These are phyloP conservation scores for Cardamine chenopodiifolia DNA, from an alignment of 345 rosid genomes.

Conservation along the genomic window DNA sequence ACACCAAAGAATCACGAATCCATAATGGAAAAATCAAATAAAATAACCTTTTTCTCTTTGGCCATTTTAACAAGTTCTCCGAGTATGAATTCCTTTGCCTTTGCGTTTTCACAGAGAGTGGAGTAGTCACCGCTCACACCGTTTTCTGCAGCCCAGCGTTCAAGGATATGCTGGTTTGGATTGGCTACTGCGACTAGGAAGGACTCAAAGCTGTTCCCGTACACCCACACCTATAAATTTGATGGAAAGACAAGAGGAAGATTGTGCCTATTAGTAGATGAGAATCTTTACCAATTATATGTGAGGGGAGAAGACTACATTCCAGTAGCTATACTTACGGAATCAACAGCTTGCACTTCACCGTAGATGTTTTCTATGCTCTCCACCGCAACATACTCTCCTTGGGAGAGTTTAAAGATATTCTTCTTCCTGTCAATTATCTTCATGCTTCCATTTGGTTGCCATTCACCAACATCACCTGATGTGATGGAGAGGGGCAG, in stretches of 20 bases:
- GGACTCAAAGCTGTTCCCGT: constrained; percentile 87
- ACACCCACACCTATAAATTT: constrained; percentile 72
- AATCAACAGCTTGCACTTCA: constrained; percentile 63
- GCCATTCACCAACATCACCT: constrained; percentile 97
- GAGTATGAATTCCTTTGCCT: constrained; percentile 61
- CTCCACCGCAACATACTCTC: constrained; percentile 91
- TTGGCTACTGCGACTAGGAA: constrained; percentile 71
- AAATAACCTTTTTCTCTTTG: constrained; percentile 73
- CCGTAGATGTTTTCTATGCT: constrained; percentile 79
- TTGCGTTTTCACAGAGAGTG: constrained; percentile 62
- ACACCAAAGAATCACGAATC: not conserved
- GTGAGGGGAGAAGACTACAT: not conserved
- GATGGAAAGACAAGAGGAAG: constrained; percentile 16
- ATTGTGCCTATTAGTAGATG: not conserved
- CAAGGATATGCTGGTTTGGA: constrained; percentile 69
- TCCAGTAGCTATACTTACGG: constrained; percentile 45
- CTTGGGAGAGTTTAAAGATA: constrained; percentile 89
- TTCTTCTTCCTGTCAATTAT: constrained; percentile 87
- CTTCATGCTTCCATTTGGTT: constrained; percentile 85
- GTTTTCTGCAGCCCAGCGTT: constrained; percentile 67
- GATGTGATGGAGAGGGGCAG: constrained; percentile 14
- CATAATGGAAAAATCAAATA: not conserved
- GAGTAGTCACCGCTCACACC: constrained; percentile 58
- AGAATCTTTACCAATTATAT: not conserved
- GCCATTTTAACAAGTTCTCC: constrained; percentile 68